Conservation (phyloP, 768 basidiomycete species). For the Mycena galericulata region DNA sequence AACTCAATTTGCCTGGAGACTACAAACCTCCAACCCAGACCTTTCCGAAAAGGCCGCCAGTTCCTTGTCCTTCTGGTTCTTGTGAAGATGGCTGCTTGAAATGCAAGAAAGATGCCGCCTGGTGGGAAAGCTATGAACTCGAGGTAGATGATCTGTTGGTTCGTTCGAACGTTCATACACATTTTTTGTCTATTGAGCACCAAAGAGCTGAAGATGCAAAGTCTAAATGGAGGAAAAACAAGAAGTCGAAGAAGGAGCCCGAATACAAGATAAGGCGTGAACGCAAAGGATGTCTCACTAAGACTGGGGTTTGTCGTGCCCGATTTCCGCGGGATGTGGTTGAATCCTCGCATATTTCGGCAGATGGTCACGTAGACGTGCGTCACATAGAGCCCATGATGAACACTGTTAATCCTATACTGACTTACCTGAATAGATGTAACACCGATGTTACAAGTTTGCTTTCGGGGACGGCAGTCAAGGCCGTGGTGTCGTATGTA, state of each 20-base stretch:
- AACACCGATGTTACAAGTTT: not conserved
- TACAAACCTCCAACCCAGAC: constrained; percentile 35
- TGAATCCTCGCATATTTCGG: not conserved
- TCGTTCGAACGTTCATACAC: constrained; percentile 35
- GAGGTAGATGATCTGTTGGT: constrained; percentile 37
- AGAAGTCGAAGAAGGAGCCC: not conserved
- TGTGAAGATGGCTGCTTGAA: constrained; percentile 14
- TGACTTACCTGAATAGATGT: too few species aligned
- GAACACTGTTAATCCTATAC: not conserved
- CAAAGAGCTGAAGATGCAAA: not conserved
- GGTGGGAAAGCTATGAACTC: constrained; percentile 27
- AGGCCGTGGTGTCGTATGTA: too few species aligned
- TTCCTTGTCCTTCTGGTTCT: not conserved
- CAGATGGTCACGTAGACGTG: not conserved
- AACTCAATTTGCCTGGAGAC: constrained; percentile 6
- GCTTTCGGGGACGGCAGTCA: not conserved
- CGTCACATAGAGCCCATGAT: not conserved
- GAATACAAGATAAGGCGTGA: not conserved
- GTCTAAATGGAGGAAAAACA: not conserved
- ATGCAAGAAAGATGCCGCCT: constrained; percentile 16
- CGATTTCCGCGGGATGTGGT: not conserved
- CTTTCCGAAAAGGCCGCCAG: constrained; percentile 35
- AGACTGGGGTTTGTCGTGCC: not conserved
- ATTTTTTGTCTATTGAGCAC: not conserved
- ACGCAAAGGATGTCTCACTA: not conserved